These are phyloP conservation scores for Verticillium alfalfae DNA, from an alignment of 2,329 filamentous ascomycete species.

Conservation along the genomic window DNA sequence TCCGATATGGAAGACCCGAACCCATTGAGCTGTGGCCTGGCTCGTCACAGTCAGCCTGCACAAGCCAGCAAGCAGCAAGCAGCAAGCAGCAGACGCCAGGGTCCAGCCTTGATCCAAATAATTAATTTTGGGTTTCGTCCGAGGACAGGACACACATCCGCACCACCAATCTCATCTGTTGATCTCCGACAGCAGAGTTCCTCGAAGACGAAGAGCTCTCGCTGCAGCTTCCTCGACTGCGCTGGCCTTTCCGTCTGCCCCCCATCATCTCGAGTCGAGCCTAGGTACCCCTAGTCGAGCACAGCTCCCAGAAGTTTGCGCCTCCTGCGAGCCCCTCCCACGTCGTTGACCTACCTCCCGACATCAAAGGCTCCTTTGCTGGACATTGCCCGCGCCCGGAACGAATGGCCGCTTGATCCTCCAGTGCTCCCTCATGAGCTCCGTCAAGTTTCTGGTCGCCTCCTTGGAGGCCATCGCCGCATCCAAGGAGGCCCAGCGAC, in stretches of 20 bases:
- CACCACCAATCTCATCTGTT: neutral
- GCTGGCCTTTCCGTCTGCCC: constrained; percentile 7
- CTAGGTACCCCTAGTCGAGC: too few species aligned
- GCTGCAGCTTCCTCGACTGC: neutral
- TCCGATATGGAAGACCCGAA: neutral
- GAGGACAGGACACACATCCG: neutral
- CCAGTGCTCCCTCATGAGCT: constrained; percentile 68
- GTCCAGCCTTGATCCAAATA: constrained; percentile 7
- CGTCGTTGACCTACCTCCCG: neutral
- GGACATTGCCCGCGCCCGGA: neutral
- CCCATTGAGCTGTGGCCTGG: neutral
- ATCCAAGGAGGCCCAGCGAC: constrained; percentile 85
- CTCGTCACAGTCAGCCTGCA: neutral
- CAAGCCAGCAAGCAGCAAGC: neutral
- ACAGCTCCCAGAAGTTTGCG: neutral
- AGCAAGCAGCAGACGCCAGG: neutral
- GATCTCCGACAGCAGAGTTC: neutral
- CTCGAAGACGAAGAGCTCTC: neutral
- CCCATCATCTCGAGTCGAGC: constrained; percentile 3
- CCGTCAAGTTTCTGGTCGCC: constrained; percentile 90
- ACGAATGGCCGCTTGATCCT: constrained; percentile 39
- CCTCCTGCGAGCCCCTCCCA: neutral
- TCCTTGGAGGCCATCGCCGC: constrained; percentile 87
- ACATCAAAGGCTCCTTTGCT: neutral
- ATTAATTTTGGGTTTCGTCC: constrained; percentile 5